A percentile compares a stretch with the other conserved stretches of the same genome.
These are phyloP conservation scores for Colletotrichum somersetense DNA, from an alignment of 2,329 filamentous ascomycete species.

Conservation along the genomic window DNA sequence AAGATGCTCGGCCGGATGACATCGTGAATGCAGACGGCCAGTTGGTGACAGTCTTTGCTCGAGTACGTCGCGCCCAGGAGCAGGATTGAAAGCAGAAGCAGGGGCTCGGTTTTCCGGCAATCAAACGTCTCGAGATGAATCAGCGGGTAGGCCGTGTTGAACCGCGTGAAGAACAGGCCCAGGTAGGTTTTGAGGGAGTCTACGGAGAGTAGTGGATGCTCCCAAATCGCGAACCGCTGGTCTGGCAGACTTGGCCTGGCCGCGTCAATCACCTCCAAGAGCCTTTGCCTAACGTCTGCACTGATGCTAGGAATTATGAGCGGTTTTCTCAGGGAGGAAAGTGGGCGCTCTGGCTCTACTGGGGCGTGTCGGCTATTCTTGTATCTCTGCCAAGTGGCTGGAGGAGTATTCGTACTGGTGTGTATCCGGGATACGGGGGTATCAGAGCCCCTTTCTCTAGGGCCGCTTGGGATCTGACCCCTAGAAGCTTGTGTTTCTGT, in stretches of 20 bases:
- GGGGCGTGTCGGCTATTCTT: constrained; percentile 1
- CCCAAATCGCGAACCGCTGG: constrained; percentile 58
- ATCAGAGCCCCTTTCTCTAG: neutral
- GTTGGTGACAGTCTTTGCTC: constrained; percentile 68
- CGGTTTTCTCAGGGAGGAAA: constrained; percentile 44
- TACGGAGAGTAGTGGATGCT: constrained; percentile 65
- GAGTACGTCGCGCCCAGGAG: constrained; percentile 73
- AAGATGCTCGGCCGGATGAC: constrained; percentile 71
- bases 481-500: neutral
- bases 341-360: constrained; percentile 41
- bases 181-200: constrained; percentile 66
- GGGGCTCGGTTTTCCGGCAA: constrained; percentile 60
- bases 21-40: constrained; percentile 73
- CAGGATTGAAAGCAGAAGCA: constrained; percentile 67
- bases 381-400: neutral
- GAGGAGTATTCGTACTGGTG: neutral
- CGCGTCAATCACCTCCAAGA: constrained; percentile 65
- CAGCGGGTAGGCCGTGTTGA: constrained; percentile 71
- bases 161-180: constrained; percentile 71
- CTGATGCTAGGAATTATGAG: constrained; percentile 51
- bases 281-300: constrained; percentile 54
- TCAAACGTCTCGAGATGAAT: constrained; percentile 71
- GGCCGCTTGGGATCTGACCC: neutral
- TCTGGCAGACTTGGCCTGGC: constrained; percentile 62
- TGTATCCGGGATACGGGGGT: neutral